A percentile compares a stretch with the other conserved stretches of the same genome.
phyloP scores from a whole-genome alignment of 257 asterid species.

The Ophiorrhiza pumila region DNA sequence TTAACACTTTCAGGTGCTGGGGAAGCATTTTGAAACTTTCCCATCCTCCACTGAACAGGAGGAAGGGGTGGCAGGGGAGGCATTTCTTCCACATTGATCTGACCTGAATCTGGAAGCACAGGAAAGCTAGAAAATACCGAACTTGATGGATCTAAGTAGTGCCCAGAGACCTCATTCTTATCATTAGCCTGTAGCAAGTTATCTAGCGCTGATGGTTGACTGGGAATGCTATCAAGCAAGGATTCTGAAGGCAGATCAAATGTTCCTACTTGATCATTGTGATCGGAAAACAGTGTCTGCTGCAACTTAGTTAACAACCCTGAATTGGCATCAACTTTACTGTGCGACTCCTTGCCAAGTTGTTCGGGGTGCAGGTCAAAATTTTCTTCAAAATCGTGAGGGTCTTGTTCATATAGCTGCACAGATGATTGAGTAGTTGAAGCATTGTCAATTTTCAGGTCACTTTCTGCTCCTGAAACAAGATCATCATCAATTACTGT shows the following conservation, averaged over 20 bases:
- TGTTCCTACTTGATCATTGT: slow-evolving; percentile 25
- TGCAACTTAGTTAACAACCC: slow-evolving; percentile 26
- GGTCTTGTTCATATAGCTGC: slow-evolving; percentile 36
- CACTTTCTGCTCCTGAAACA: slow-evolving; percentile 31
- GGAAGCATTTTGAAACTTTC: slow-evolving; percentile 48
- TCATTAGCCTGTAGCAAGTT: slow-evolving; percentile 27
- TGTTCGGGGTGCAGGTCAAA: slow-evolving; percentile 26
- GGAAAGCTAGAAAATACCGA: slow-evolving; percentile 32
- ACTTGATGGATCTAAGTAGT: slow-evolving; percentile 26
- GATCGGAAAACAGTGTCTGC: slow-evolving; percentile 30
- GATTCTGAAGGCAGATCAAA: slow-evolving; percentile 21
- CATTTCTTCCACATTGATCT: slow-evolving; percentile 41
- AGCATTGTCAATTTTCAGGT: slow-evolving; percentile 20
- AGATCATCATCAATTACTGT: slow-evolving; percentile 10
- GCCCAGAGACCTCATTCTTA: slow-evolving; percentile 29
- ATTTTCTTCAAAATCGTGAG: slow-evolving; percentile 34
- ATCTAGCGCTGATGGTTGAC: slow-evolving; percentile 31
- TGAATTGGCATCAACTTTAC: slow-evolving; percentile 18
- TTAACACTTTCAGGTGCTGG: slow-evolving; percentile 33
- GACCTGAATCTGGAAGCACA: slow-evolving; percentile 32
- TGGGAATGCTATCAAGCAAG: slow-evolving; percentile 20
- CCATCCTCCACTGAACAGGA: slow-evolving; percentile 91
- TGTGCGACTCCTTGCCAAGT: slow-evolving; percentile 30
- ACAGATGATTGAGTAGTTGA: slow-evolving; percentile 28
- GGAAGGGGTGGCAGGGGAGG: slow-evolving; percentile 98